A percentile compares a stretch with the other conserved stretches of the same genome.
phyloP scores from a whole-genome alignment of 257 asterid species.

The Capsicum baccatum region DNA sequence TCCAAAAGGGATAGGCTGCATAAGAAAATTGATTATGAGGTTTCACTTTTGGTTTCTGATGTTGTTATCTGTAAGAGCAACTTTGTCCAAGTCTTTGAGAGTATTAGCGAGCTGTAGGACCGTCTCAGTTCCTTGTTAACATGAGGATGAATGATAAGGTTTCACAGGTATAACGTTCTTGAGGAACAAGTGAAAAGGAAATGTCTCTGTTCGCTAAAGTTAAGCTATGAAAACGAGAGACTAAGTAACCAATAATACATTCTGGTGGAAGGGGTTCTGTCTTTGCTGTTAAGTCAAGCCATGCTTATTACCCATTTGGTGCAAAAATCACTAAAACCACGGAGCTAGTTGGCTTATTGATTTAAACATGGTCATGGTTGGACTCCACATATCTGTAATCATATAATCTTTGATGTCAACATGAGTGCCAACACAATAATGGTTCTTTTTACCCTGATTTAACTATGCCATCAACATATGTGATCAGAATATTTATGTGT shows the following conservation, averaged over 20 bases:
- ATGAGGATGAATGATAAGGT: neutral
- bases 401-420: neutral
- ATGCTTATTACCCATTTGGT: neutral
- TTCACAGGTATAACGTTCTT: neutral
- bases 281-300: neutral
- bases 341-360: neutral
- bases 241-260: neutral
- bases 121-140: neutral
- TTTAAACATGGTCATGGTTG: neutral
- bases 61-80: neutral
- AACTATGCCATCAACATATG: neutral
- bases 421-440: neutral
- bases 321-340: neutral
- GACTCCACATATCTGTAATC: neutral
- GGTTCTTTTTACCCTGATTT: neutral
- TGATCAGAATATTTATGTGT: neutral
- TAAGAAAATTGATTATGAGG: neutral
- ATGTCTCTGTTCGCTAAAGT: neutral
- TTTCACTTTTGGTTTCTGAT: neutral
- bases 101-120: neutral
- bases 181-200: neutral
- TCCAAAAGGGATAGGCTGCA: neutral
- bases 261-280: neutral
- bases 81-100: neutral
- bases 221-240: neutral